Percentiles rank a stretch among this genome's conserved stretches.
Conservation (phyloP, 352 stramenopile species). For the Phytophthora fragariaefolia region DNA sequence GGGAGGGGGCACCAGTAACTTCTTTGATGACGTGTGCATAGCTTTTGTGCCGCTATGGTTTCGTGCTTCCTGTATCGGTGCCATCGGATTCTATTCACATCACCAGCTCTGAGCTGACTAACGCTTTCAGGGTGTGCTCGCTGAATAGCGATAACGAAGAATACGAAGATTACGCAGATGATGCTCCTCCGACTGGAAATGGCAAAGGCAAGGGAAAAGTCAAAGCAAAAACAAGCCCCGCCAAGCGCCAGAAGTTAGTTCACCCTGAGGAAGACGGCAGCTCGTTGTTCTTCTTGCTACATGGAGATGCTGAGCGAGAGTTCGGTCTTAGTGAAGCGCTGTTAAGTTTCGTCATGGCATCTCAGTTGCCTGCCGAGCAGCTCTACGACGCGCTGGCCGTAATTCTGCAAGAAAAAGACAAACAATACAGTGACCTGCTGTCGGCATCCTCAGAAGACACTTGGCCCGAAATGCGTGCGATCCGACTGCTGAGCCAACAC, state of each 20-base stretch:
- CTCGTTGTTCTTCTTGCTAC: conserved; percentile 59
- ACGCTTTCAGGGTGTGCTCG: conserved; percentile 37
- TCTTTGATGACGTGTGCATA: conserved; percentile 11
- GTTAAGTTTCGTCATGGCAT: conserved; percentile 67
- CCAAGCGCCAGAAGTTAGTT: conserved; percentile 60
- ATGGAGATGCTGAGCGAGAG: conserved; percentile 53
- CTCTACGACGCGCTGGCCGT: conserved; percentile 72
- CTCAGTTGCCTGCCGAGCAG: conserved; percentile 55
- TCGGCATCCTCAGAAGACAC: conserved; percentile 24
- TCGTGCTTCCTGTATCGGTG: conserved; percentile 51
- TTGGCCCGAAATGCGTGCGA: conserved; percentile 21
- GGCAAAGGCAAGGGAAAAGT: conserved; percentile 31
- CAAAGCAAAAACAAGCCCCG: conserved; percentile 37
- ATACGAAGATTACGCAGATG: conserved; percentile 27
- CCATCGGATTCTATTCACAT: conserved; percentile 64
- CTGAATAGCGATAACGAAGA: conserved; percentile 35
- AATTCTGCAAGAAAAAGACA: conserved; percentile 71
- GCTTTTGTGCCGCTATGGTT: conserved; percentile 78
- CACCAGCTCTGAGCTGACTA: conserved; percentile 50
- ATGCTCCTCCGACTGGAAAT: conserved; percentile 17
- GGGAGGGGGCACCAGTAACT: too few relatives aligned
- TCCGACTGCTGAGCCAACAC: conserved; percentile 44
- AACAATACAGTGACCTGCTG: conserved; percentile 60
- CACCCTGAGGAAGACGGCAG: conserved; percentile 27
- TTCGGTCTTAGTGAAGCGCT: conserved; percentile 72